Evolutionary conservation across 345 rosid species (phyloP).

Genomic region (Streptanthus diversifolius): DNA sequence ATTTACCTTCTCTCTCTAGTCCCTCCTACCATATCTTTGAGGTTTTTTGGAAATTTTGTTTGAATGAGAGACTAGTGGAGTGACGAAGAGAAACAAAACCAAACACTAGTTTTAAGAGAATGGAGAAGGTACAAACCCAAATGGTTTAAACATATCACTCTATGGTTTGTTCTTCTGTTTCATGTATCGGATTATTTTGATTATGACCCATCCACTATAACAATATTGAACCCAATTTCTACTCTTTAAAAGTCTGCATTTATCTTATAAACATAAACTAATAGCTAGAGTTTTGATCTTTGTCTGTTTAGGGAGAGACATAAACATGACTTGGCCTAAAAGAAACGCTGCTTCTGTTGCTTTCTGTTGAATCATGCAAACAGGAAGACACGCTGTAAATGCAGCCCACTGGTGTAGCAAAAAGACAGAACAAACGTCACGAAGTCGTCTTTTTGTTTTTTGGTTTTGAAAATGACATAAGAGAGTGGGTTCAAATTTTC

Average conservation of each 20-base stretch:
- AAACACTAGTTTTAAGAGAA: background rate
- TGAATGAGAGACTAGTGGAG: too few relatives aligned
- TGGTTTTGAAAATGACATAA: background rate
- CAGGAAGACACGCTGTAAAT: constrained; percentile 29
- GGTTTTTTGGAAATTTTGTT: too few relatives aligned
- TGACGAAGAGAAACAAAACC: background rate
- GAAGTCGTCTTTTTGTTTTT: constrained; percentile 13
- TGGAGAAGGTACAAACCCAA: background rate
- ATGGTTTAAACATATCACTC: background rate
- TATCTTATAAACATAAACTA: background rate
- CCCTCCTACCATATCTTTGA: background rate
- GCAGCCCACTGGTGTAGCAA: constrained; percentile 11
- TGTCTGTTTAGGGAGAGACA: constrained; percentile 13
- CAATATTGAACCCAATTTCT: background rate
- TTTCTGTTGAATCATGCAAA: background rate
- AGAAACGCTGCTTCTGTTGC: constrained; percentile 17
- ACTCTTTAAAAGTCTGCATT: background rate
- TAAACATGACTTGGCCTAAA: constrained; percentile 10
- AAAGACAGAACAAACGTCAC: constrained; percentile 17
- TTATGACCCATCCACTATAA: background rate
- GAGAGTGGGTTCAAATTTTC: background rate
- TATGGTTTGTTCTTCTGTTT: background rate
- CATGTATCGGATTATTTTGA: background rate
- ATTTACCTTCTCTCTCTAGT: too few relatives aligned
- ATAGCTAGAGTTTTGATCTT: background rate